Evolutionary conservation across 2,329 filamentous ascomycete genomes (phyloP).

Genomic region (Ascocoryne sarcoides): DNA sequence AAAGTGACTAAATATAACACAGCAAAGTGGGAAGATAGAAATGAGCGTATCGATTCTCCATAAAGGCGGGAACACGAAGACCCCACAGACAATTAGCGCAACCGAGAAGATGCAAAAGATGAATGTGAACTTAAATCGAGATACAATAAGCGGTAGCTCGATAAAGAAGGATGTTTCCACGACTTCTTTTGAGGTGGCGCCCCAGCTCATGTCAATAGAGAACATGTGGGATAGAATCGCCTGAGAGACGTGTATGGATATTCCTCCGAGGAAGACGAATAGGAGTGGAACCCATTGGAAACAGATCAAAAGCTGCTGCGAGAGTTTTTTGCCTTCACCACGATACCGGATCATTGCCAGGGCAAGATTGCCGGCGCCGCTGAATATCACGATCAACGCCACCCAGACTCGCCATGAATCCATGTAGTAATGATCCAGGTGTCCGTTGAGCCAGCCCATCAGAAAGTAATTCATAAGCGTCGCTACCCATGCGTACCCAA

Average conservation of each 20-base stretch:
- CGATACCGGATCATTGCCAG: slow-evolving; percentile 47
- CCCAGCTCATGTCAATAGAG: slow-evolving; percentile 38
- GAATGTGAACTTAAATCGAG: slow-evolving; percentile 40
- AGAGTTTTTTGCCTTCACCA: not conserved
- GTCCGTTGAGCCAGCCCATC: slow-evolving; percentile 60
- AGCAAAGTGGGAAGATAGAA: not conserved
- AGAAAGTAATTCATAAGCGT: slow-evolving; percentile 63
- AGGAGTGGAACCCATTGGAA: slow-evolving; percentile 40
- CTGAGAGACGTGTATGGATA: slow-evolving; percentile 34
- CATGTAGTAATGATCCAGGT: slow-evolving; percentile 57
- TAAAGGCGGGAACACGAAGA: not conserved
- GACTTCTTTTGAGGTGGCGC: slow-evolving; percentile 49
- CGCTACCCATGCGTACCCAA: slow-evolving; percentile 56
- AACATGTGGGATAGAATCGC: slow-evolving; percentile 35
- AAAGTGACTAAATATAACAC: not conserved
- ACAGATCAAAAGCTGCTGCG: not conserved
- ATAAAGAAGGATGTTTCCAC: slow-evolving; percentile 47
- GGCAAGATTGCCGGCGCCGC: slow-evolving; percentile 28
- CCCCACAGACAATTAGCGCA: not conserved
- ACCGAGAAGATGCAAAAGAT: not conserved
- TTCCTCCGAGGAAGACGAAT: slow-evolving; percentile 34
- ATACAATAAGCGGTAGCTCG: slow-evolving; percentile 46
- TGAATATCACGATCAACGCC: slow-evolving; percentile 56
- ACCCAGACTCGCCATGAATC: slow-evolving; percentile 57
- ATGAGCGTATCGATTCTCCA: not conserved